phyloP scores from a whole-genome alignment of 495 filamentous ascomycete genomes.

The Daldinia caldariorum region DNA sequence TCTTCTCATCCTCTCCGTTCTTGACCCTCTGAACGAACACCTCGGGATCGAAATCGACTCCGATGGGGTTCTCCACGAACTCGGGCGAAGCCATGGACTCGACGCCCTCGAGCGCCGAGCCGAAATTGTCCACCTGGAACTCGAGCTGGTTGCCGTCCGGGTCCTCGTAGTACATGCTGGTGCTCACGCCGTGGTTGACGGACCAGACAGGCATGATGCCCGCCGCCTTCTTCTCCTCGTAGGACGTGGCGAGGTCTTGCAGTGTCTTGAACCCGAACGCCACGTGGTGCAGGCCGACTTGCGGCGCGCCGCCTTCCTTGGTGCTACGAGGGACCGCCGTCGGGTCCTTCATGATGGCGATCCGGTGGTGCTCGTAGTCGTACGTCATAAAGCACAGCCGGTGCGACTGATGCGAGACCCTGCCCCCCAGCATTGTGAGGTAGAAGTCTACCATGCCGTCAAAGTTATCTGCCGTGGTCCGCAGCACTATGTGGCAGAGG shows the following conservation, averaged over 20 bases:
- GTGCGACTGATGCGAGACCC: constrained; percentile 20
- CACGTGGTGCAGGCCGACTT: constrained; percentile 49
- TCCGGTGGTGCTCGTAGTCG: constrained; percentile 57
- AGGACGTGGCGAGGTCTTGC: constrained; percentile 38
- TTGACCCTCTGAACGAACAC: constrained; percentile 43
- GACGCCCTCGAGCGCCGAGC: constrained; percentile 46
- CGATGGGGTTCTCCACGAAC: constrained; percentile 48
- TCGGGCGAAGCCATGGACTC: constrained; percentile 45
- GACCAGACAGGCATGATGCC: constrained; percentile 51
- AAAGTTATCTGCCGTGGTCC: constrained; percentile 16
- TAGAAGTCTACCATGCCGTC: constrained; percentile 20
- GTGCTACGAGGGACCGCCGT: not conserved
- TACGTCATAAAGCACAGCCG: constrained; percentile 49
- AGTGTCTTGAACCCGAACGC: constrained; percentile 49
- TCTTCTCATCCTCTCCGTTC: constrained; percentile 42
- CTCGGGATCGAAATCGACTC: constrained; percentile 47
- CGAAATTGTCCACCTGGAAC: constrained; percentile 55
- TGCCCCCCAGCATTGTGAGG: constrained; percentile 19
- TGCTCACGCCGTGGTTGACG: constrained; percentile 56
- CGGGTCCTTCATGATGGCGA: constrained; percentile 46
- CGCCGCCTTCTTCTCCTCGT: constrained; percentile 37
- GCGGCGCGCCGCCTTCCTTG: not conserved
- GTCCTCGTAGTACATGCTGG: constrained; percentile 56
- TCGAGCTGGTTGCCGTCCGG: constrained; percentile 58
- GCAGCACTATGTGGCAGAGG: constrained; percentile 20